Conservation (phyloP, 2,329 filamentous ascomycete genomes). For the Calonectria naviculata region DNA sequence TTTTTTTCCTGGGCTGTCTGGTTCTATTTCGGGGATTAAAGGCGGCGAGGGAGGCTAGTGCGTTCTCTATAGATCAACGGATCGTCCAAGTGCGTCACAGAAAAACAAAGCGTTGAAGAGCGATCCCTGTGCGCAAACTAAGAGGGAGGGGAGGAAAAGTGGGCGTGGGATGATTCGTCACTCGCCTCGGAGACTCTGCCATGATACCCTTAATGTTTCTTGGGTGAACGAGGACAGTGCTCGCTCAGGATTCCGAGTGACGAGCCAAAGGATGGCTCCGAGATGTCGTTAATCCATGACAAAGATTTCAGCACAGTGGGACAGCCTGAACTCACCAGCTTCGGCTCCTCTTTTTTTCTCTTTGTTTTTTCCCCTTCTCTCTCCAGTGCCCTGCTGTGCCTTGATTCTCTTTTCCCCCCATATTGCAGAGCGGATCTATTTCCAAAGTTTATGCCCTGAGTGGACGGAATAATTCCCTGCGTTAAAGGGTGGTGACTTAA, state of each 20-base stretch:
- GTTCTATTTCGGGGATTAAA: not conserved
- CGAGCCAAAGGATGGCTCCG: not conserved
- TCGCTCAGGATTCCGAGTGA: not conserved
- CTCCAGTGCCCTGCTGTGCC: not conserved
- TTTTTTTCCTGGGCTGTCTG: not conserved
- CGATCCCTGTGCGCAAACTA: not conserved
- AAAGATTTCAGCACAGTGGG: not conserved
- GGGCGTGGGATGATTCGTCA: not conserved
- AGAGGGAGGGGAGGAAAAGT: not conserved
- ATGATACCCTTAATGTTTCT: not conserved
- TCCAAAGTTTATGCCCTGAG: not conserved
- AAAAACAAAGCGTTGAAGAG: not conserved
- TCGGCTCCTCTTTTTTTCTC: not conserved
- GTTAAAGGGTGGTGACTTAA: constrained; percentile 4
- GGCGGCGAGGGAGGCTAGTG: not conserved
- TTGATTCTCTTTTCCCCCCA: not conserved
- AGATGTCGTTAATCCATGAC: not conserved
- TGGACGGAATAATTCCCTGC: not conserved
- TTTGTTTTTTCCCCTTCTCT: not conserved
- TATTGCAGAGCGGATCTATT: not conserved
- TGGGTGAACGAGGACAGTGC: not conserved
- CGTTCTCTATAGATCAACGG: constrained; percentile 1
- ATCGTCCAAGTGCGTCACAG: constrained; percentile 1
- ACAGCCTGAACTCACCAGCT: not conserved
- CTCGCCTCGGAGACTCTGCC: not conserved